Base-by-base conservation (phyloP, 257 asterid genomes). In the Pogostemon cablin region DNA sequence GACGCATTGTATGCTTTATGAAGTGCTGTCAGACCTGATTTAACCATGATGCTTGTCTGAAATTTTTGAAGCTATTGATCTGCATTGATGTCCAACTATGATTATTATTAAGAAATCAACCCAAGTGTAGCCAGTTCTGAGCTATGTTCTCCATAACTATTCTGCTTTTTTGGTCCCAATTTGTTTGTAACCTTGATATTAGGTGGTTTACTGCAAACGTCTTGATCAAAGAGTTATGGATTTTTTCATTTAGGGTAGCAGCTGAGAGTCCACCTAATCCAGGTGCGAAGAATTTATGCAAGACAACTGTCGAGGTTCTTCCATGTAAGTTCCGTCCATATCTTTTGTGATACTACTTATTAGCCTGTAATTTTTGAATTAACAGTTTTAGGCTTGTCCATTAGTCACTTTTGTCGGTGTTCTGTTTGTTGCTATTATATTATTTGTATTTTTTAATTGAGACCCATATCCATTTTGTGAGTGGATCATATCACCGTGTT, bases 181-280 rank as follows among this genome's bases (percentile, higher is more conserved):
- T 68, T 64, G 59, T 55, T 62, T 53, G 62, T n/a, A 20, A 40
- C 53, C 42, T 35, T 65, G 17, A 62, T 62, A 48, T 50, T 59
- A 38, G 52, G 48, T 56, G 47, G 47, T 56, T 40, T 59, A 53
- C 64, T 71, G 8, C 68, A 44, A 44, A 52, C 41, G 56, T 71
- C 77, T 72, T 68, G 63, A 75, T 62, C 70, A 48, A 48, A 61
- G 55, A 34, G 50, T 72, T 75, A 42, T 12, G 64, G 56, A 40
- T 53, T 56, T 62, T 65, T 53, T 42, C 65, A n/a, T 74, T 81
- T 84, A 92, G 98, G 90, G 53, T 64, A 34, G 77, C 80, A 32
- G 73, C 81, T 52, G 91, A 80, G 76, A 81, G 68, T 60, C 78
- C 77, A 75, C 72, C 86, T 75, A 81, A 79, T 69, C 79, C 78